Base-by-base conservation (phyloP, 2,329 filamentous ascomycete genomes). In the Coleophoma eucalyptorum region DNA sequence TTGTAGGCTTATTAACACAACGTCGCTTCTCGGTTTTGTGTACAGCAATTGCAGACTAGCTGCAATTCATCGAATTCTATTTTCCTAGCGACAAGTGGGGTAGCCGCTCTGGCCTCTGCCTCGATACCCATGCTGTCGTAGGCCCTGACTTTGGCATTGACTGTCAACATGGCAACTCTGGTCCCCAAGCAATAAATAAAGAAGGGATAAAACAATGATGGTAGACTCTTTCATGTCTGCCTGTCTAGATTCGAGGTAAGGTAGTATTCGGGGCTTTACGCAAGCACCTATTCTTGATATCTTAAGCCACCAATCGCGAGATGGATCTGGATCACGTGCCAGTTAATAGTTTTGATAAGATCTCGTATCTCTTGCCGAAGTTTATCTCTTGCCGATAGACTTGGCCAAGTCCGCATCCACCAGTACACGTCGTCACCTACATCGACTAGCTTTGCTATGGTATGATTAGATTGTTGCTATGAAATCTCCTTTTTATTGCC, bases 91-190 rank as follows among this genome's bases (percentile, higher is more conserved):
- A 45, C 58, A 61, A 7, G 56, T 58, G 4, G 58, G 53, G 40
- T 57, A 61, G 11, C 57, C 58, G 35, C 50, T 61, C 7, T 57
- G 50, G 18, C 59, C 58, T 13, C 58, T 52, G 34, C 58, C 58
- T 12, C 57, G 58, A 10, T 60, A 60, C n/a, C 20, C 35, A 20
- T 46, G 34, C 19, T 42, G 44, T 5, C 4, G 43, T 6, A 34
- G 37, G n/a, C 11, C 15, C 3, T 20, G 3, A n/a, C n/a, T 31
- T 1, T 15, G 1, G n/a, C 44, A 12, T 16, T 35, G 8, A 16
- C 20, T 15, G 19, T 31, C 34, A 26, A 26, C 26, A 26, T 26
- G 26, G 26, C 26, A n/a, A n/a, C n/a, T n/a, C n/a, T n/a, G n/a
- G n/a, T n/a, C n/a, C n/a, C n/a, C n/a, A n/a, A n/a, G n/a, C n/a